Evolutionary conservation across 257 asterid genomes (phyloP).

Genomic region (Knoxia roxburghii): DNA sequence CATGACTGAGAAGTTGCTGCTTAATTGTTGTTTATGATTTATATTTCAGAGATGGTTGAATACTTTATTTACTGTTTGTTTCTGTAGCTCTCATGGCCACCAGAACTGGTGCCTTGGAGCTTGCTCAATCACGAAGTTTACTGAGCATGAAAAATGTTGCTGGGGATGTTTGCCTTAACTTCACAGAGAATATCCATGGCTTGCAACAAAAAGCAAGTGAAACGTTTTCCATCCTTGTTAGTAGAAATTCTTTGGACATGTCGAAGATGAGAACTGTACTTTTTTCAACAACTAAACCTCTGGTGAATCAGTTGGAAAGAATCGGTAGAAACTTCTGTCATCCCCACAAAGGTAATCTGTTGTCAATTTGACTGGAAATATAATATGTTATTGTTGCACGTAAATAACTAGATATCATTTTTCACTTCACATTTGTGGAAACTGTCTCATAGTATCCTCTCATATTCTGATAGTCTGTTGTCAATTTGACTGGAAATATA

Average conservation of each 20-base stretch:
- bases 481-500: conserved; percentile 1
- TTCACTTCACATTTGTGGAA: neutral
- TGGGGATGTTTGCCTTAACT: conserved; percentile 35
- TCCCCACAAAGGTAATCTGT: conserved; percentile 38
- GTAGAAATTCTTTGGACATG: conserved; percentile 25
- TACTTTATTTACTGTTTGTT: conserved; percentile 1
- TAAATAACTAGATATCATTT: neutral
- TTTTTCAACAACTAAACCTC: conserved; percentile 30
- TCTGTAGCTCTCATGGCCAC: conserved; percentile 42
- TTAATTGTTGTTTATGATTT: neutral
- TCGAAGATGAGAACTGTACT: conserved; percentile 32
- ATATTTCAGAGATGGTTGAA: neutral
- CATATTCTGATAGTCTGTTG: conserved; percentile 26
- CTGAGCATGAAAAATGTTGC: conserved; percentile 25
- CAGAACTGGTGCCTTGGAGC: conserved; percentile 37
- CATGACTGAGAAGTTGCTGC: neutral
- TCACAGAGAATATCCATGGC: conserved; percentile 26
- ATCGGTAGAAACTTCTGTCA: conserved; percentile 31
- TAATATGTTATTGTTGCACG: neutral
- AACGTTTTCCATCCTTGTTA: conserved; percentile 25
- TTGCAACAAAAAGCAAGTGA: conserved; percentile 27
- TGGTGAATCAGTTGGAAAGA: conserved; percentile 36
- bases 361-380: conserved; percentile 2
- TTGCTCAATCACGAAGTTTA: conserved; percentile 34
- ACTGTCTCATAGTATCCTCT: neutral